Evolutionary conservation across 2,329 filamentous ascomycete species (phyloP).

Genomic region (Fusarium pseudocircinatum): DNA sequence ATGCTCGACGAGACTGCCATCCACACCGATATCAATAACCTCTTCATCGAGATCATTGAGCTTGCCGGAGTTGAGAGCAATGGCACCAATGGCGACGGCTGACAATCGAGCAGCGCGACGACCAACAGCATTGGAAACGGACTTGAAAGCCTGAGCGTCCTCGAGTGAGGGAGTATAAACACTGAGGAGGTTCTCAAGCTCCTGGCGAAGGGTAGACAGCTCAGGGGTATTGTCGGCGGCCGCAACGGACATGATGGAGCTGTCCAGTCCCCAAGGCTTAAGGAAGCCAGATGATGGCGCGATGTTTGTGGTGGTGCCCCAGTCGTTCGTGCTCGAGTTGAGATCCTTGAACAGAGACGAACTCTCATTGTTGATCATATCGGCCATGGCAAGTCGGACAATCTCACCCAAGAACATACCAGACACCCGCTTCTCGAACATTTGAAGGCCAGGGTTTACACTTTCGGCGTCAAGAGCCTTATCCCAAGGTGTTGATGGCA

Average conservation of each 20-base stretch:
- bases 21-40: conserved; percentile 88
- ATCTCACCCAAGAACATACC: conserved; percentile 99
- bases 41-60: conserved; percentile 72
- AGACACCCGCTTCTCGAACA: conserved; percentile 98
- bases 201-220: conserved; percentile 77
- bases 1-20: conserved; percentile 93
- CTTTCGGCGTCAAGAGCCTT: conserved; percentile 79
- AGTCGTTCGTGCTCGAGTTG: conserved; percentile 76
- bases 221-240: conserved; percentile 81
- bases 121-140: conserved; percentile 83
- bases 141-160: conserved; percentile 89
- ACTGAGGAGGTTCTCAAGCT: conserved; percentile 79
- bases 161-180: conserved; percentile 81
- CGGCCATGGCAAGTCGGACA: conserved; percentile 78
- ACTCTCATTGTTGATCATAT: conserved; percentile 73
- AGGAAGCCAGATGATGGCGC: conserved; percentile 73
- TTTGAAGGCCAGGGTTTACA: conserved; percentile 92
- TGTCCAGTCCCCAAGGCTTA: conserved; percentile 90
- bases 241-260: conserved; percentile 86
- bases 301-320: conserved; percentile 75
- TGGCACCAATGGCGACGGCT: conserved; percentile 86
- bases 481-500: conserved; percentile 89
- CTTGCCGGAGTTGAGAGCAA: conserved; percentile 82
- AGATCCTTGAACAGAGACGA: conserved; percentile 80
- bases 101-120: conserved; percentile 88